Percentiles rank a stretch among this genome's conserved stretches.
Evolutionary conservation across 2,329 filamentous ascomycete genomes (phyloP).

Genomic region (Aspergillus neoniger): DNA sequence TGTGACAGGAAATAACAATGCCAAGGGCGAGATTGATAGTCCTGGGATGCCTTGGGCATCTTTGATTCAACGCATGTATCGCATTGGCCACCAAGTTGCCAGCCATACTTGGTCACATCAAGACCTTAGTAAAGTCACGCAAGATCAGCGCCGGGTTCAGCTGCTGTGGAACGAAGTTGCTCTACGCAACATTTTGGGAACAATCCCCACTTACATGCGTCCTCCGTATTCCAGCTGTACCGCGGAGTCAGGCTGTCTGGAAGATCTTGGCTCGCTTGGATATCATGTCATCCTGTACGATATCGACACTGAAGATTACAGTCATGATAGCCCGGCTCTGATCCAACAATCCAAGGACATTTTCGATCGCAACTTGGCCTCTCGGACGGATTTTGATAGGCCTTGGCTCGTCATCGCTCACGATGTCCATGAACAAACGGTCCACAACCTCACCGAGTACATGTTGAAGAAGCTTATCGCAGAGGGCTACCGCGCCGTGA

Average conservation of each 20-base stretch:
- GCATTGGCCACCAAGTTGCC: constrained; percentile 53
- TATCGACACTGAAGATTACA: constrained; percentile 52
- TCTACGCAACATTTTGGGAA: constrained; percentile 50
- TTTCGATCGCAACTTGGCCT: constrained; percentile 37
- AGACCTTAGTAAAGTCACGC: constrained; percentile 45
- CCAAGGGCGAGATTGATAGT: constrained; percentile 48
- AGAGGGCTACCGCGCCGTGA: constrained; percentile 41
- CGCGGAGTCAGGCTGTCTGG: constrained; percentile 39
- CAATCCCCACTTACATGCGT: constrained; percentile 56
- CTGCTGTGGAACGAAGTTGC: constrained; percentile 53
- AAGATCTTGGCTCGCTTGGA: constrained; percentile 48
- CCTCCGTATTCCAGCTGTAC: constrained; percentile 52
- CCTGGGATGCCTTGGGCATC: constrained; percentile 41
- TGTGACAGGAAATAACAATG: constrained; percentile 55
- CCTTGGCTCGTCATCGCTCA: constrained; percentile 46
- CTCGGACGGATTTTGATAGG: constrained; percentile 28
- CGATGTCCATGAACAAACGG: constrained; percentile 47
- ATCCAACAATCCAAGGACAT: constrained; percentile 45
- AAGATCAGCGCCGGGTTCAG: constrained; percentile 42
- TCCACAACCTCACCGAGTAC: constrained; percentile 45
- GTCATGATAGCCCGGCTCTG: constrained; percentile 38
- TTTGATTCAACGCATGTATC: constrained; percentile 45
- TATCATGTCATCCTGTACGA: constrained; percentile 54
- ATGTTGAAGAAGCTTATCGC: constrained; percentile 38
- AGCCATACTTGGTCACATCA: constrained; percentile 57